Conservation (phyloP, 148 eudicot genomes). For the Arbutus unedo region DNA sequence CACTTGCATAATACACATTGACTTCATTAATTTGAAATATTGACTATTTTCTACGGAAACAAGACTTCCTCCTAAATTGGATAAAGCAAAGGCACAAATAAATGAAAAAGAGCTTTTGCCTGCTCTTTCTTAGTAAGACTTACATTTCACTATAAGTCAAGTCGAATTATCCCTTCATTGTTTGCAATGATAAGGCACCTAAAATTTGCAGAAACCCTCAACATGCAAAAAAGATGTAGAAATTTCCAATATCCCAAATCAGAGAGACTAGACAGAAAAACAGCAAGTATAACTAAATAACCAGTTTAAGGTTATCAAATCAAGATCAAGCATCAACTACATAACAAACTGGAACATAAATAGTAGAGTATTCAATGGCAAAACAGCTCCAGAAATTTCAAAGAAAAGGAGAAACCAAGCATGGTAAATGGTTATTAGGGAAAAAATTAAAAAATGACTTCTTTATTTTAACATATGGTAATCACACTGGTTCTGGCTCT, state of each 20-base stretch:
- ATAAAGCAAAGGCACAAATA: not conserved
- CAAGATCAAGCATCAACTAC: not conserved
- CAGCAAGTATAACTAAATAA: not conserved
- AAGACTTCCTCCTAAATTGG: not conserved
- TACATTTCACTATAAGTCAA: not conserved
- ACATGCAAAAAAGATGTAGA: not conserved
- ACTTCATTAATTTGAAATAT: not conserved
- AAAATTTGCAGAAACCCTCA: not conserved
- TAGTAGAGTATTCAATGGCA: not conserved
- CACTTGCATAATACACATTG: not conserved
- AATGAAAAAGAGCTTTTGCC: not conserved
- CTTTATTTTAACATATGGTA: no score
- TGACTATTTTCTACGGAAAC: not conserved
- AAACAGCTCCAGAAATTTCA: not conserved
- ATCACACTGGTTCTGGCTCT: no score
- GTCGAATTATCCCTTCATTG: not conserved
- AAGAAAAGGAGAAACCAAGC: not conserved
- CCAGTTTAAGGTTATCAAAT: not conserved
- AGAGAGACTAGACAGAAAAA: not conserved
- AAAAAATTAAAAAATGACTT: not conserved
- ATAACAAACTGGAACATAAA: not conserved
- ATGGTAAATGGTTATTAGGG: not conserved
- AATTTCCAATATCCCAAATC: no score
- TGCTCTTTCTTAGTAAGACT: not conserved
- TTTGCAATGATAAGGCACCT: not conserved